phyloP scores from a whole-genome alignment of 164 flowering plant genomes.

The Umbilicus rupestris region DNA sequence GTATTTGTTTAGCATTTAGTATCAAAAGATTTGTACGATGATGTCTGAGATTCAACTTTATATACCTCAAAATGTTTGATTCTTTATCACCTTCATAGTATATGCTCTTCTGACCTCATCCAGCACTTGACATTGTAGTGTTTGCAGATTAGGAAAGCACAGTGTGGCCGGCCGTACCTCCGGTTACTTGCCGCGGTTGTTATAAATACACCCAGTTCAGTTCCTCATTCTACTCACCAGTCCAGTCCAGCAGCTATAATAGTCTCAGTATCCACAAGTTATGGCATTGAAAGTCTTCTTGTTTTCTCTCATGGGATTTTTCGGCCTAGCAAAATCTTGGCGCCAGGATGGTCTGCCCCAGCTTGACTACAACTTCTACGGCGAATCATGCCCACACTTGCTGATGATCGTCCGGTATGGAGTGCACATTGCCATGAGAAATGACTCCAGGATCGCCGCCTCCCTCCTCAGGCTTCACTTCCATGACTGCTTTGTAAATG shows the following conservation, averaged over 20 bases:
- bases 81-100: too few species aligned
- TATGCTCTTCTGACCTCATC: neutral
- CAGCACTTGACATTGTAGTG: neutral
- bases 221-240: neutral
- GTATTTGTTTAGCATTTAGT: neutral
- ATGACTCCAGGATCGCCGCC: conserved; percentile 26
- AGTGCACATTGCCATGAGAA: conserved; percentile 28
- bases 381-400: conserved; percentile 34
- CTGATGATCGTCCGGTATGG: conserved; percentile 21
- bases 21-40: too few species aligned
- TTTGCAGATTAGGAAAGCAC: too few species aligned
- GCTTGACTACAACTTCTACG: conserved; percentile 24
- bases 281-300: neutral
- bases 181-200: too few species aligned
- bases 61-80: too few species aligned
- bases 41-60: too few species aligned
- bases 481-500: conserved; percentile 35
- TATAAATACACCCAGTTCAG: neutral
- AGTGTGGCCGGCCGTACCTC: too few species aligned
- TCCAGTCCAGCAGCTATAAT: neutral
- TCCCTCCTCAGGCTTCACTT: conserved; percentile 10
- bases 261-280: neutral
- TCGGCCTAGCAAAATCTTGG: neutral
- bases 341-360: conserved; percentile 3
- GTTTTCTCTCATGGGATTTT: neutral